These are phyloP conservation scores for Eruca vesicaria DNA, from an alignment of 441 rosid species.

Conservation along the genomic window DNA sequence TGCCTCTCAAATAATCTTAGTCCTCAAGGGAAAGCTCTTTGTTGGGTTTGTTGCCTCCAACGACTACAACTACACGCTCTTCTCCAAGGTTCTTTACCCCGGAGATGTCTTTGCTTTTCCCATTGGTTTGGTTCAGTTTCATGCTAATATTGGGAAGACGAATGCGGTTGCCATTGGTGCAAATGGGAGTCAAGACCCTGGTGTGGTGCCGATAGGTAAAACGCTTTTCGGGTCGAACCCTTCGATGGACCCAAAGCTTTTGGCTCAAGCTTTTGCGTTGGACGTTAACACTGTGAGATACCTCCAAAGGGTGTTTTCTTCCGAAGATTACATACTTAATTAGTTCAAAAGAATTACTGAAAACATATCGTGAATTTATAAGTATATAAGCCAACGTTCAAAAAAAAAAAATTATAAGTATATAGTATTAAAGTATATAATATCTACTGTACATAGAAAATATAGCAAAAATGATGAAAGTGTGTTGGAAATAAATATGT, in stretches of 20 bases:
- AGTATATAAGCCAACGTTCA: no score
- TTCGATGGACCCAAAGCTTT: neutral
- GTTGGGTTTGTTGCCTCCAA: constrained; percentile 49
- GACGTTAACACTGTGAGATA: neutral
- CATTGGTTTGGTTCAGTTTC: constrained; percentile 39
- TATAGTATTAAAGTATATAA: no score
- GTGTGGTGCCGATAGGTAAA: constrained; percentile 29
- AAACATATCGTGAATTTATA: neutral
- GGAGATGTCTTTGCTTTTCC: constrained; percentile 43
- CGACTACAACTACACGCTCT: constrained; percentile 21
- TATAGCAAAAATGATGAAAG: no score
- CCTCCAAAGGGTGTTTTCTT: neutral
- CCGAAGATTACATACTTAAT: neutral
- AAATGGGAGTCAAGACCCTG: constrained; percentile 39
- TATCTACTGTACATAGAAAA: no score
- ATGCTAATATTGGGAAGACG: constrained; percentile 31
- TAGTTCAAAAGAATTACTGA: neutral
- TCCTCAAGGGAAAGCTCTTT: constrained; percentile 34
- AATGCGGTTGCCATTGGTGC: constrained; percentile 32
- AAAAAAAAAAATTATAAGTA: no score
- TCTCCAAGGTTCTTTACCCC: constrained; percentile 26
- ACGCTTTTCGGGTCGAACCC: constrained; percentile 28
- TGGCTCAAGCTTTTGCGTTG: constrained; percentile 23
- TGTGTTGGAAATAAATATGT: no score
- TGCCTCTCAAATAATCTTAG: constrained; percentile 37